Conservation (phyloP, 2,329 filamentous ascomycete species). For the Trematosphaeria pertusa region DNA sequence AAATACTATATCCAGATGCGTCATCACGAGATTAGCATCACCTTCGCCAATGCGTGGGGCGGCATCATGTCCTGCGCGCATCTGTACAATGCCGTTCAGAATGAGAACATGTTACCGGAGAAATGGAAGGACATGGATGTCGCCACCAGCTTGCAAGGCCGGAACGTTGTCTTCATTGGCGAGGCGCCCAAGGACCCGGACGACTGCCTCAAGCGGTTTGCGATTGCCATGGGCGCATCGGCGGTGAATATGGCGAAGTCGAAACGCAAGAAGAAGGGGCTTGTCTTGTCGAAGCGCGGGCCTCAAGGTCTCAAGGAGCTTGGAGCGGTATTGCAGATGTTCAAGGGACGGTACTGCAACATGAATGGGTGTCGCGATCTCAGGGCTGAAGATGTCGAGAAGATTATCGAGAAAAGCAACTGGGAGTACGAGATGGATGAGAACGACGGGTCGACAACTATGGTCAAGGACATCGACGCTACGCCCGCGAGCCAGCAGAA, state of each 20-base stretch:
- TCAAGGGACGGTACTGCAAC: slow-evolving; percentile 43
- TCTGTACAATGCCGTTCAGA: slow-evolving; percentile 51
- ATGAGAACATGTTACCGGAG: slow-evolving; percentile 33
- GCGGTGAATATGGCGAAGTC: slow-evolving; percentile 30
- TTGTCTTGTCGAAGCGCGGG: slow-evolving; percentile 32
- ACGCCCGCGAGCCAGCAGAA: slow-evolving; percentile 3
- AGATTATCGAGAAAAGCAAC: slow-evolving; percentile 43
- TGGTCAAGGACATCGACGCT: slow-evolving; percentile 12
- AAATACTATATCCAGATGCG: slow-evolving; percentile 45
- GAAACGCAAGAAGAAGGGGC: slow-evolving; percentile 10
- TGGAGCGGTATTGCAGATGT: slow-evolving; percentile 46
- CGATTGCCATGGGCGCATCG: slow-evolving; percentile 47
- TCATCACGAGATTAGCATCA: slow-evolving; percentile 43
- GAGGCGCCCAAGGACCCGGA: slow-evolving; percentile 34
- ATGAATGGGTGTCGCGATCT: slow-evolving; percentile 32
- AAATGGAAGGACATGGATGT: slow-evolving; percentile 54
- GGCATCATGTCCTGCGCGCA: slow-evolving; percentile 49
- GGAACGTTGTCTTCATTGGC: slow-evolving; percentile 48
- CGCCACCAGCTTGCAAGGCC: slow-evolving; percentile 33
- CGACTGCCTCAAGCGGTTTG: slow-evolving; percentile 49
- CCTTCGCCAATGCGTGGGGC: slow-evolving; percentile 49
- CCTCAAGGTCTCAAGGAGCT: slow-evolving; percentile 40
- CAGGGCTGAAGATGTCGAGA: slow-evolving; percentile 45
- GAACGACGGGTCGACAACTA: slow-evolving; percentile 12
- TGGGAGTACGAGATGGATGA: slow-evolving; percentile 29